Base-by-base conservation (phyloP, 495 filamentous ascomycete species). In the Rhypophila decipiens region DNA sequence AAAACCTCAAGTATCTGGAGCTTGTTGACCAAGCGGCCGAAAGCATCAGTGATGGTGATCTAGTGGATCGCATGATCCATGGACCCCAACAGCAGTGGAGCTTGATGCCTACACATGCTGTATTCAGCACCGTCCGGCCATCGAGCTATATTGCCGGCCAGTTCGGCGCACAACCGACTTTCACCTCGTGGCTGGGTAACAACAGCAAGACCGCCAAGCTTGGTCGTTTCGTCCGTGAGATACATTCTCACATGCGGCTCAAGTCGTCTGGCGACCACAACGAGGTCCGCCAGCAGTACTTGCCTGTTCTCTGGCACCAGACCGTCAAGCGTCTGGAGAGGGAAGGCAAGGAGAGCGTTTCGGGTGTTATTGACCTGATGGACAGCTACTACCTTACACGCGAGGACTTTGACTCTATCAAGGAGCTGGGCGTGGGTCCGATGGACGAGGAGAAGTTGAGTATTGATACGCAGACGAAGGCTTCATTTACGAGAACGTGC, bases 11-110 rank as follows among this genome's bases (percentile, higher is more conserved):
- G 64, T 60, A 77, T 29, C 76, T 99, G 12, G 88, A 97, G 64
- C 69, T 96, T 15, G 76, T 82, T 2, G 88, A 95, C 45, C 78
- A 86, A 61, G 93, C 93, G 19, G 90, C 93, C 0, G 84, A 88
- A 47, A 95, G 90, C 58, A 96, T 99, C 64, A 95, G 88, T 55
- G 93, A 99, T 56, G 94, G 94, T 17, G 93, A 99, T 59, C 76
- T 99, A 31, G 88, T 96, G 10, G 94, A 99, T 64, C 75, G 88
- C 18, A 95, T 99, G 89, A 99, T 99, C 41, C 93, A 97, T 64
- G 93, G 93, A 15, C 85, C 87, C 10, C 94, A 99, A 63, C 93
- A 97, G 53, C 93, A 97, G 49, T 99, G 93, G 93, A 89, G 84
- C 58, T 68, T 99, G 43, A 97, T 99, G 93, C 93, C 93, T 8